Conservation (phyloP, 1,139 yeast species). For the Debaryomyces nepalensis region DNA sequence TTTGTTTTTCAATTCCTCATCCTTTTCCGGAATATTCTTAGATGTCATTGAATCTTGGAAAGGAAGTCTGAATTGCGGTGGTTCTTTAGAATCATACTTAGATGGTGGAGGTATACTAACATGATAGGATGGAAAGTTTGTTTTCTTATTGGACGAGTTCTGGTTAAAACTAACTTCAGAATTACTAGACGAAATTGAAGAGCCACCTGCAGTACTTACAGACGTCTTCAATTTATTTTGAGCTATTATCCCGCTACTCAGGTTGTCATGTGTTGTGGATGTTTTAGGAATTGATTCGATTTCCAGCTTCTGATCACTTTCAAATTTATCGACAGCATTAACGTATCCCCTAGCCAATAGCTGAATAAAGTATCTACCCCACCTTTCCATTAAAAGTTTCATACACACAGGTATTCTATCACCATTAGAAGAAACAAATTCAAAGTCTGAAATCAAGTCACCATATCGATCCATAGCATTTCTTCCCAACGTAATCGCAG, state of each 20-base stretch:
- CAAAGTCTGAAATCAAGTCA: conserved; percentile 68
- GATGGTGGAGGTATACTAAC: conserved; percentile 28
- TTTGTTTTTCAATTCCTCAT: background rate
- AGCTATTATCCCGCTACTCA: conserved; percentile 13
- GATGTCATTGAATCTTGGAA: conserved; percentile 51
- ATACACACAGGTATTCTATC: conserved; percentile 66
- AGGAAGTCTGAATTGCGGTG: conserved; percentile 64
- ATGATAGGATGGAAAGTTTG: conserved; percentile 3
- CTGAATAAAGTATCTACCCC: conserved; percentile 74
- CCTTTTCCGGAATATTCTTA: background rate
- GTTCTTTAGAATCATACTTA: conserved; percentile 34
- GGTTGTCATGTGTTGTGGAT: conserved; percentile 13
- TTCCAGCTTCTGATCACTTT: conserved; percentile 33
- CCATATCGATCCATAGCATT: conserved; percentile 74
- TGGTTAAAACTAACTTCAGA: conserved; percentile 7
- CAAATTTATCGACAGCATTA: conserved; percentile 55
- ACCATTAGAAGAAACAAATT: conserved; percentile 68
- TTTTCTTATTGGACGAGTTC: background rate
- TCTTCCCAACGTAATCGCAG: conserved; percentile 76
- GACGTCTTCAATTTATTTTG: conserved; percentile 20
- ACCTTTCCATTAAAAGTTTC: conserved; percentile 64
- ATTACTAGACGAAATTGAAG: conserved; percentile 11
- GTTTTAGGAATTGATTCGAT: background rate
- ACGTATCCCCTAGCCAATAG: conserved; percentile 67
- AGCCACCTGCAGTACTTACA: conserved; percentile 18